These are phyloP conservation scores for Trichoderma aggressivum DNA, from an alignment of 2,329 filamentous ascomycete species.

Conservation along the genomic window DNA sequence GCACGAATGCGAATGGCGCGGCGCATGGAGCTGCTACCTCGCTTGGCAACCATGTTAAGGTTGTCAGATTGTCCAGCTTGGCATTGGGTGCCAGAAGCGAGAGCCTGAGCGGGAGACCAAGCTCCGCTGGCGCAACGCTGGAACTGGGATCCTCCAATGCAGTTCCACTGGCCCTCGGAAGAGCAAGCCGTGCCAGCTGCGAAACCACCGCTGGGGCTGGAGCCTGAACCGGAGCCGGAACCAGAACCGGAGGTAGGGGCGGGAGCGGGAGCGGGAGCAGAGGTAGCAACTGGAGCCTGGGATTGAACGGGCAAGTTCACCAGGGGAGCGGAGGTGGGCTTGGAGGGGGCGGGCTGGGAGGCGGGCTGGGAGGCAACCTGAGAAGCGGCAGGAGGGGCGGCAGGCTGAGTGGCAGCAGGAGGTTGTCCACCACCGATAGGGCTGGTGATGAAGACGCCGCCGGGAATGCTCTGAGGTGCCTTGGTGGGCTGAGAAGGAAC, in stretches of 20 bases:
- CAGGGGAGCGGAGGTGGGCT: not conserved
- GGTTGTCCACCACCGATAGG: slow-evolving; percentile 19
- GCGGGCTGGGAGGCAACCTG: slow-evolving; percentile 19
- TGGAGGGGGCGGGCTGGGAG: slow-evolving; percentile 15
- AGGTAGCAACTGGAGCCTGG: slow-evolving; percentile 21
- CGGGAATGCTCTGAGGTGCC: slow-evolving; percentile 25
- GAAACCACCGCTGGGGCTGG: slow-evolving; percentile 26
- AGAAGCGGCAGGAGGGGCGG: slow-evolving; percentile 19
- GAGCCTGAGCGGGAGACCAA: slow-evolving; percentile 43
- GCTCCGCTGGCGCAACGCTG: slow-evolving; percentile 53
- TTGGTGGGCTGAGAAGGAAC: not conserved
- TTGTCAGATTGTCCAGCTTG: slow-evolving; percentile 37
- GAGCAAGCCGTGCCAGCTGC: slow-evolving; percentile 45
- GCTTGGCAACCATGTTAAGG: slow-evolving; percentile 34
- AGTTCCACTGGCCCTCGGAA: slow-evolving; percentile 52
- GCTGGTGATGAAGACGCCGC: slow-evolving; percentile 41
- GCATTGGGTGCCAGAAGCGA: slow-evolving; percentile 49
- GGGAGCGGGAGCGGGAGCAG: slow-evolving; percentile 22
- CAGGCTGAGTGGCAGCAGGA: slow-evolving; percentile 22
- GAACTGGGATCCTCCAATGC: slow-evolving; percentile 47
- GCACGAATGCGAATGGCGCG: slow-evolving; percentile 27
- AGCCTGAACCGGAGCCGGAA: slow-evolving; percentile 19
- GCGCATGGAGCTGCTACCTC: slow-evolving; percentile 26
- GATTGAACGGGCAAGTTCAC: slow-evolving; percentile 19
- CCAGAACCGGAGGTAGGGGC: slow-evolving; percentile 22